A percentile compares a stretch with the other conserved stretches of the same genome.
These are phyloP conservation scores for Plectosphaerella sp. DNA, from an alignment of 2,329 filamentous ascomycete species.

Conservation along the genomic window DNA sequence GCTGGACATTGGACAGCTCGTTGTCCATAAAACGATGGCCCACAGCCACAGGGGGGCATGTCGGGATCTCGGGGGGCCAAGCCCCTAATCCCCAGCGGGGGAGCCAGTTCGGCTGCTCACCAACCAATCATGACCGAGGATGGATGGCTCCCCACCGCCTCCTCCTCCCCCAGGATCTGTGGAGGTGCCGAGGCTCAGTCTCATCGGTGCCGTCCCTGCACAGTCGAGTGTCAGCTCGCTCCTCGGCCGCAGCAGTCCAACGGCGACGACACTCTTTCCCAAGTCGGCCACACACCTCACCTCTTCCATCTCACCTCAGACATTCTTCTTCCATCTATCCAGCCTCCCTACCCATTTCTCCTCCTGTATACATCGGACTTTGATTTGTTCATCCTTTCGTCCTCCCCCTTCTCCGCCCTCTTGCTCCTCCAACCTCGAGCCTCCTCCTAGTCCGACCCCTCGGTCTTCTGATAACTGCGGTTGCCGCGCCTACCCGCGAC, in stretches of 20 bases:
- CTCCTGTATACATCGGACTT: not conserved
- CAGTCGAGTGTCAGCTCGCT: not conserved
- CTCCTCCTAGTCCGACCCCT: not conserved
- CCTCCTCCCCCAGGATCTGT: not conserved
- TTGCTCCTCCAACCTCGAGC: not conserved
- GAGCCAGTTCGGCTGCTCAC: not conserved
- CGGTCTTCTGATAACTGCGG: not conserved
- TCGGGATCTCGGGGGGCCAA: not conserved
- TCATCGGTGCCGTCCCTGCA: not conserved
- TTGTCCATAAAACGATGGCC: too few species aligned
- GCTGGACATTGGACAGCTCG: too few species aligned
- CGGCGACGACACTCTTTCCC: too few species aligned
- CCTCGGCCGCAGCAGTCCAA: not conserved
- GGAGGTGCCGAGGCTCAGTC: constrained; percentile 3
- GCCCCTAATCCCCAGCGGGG: not conserved
- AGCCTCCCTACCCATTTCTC: not conserved
- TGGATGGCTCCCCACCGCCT: not conserved
- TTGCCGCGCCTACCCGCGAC: not conserved
- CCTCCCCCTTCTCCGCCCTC: not conserved
- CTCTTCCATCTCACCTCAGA: not conserved
- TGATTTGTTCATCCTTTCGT: not conserved
- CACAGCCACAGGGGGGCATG: too few species aligned
- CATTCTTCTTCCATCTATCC: not conserved
- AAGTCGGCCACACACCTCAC: not conserved
- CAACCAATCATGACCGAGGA: too few species aligned